Conservation (phyloP, 371 early-diverging fungal species). For the Mortierella sp. region DNA sequence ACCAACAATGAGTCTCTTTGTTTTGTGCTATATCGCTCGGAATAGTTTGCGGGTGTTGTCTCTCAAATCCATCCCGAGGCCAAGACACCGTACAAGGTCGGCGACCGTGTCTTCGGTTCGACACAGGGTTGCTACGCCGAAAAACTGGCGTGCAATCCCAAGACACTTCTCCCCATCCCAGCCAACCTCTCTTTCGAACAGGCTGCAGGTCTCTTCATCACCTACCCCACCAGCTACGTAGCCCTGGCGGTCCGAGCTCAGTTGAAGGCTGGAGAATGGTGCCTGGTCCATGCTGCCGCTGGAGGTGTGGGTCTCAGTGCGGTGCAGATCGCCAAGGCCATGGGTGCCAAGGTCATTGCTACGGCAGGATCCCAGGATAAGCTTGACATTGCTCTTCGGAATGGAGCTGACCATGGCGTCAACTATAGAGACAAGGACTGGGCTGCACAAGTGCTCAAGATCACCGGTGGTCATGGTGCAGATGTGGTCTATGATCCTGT, state of each 20-base stretch:
- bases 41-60: conserved; percentile 70
- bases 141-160: conserved; percentile 62
- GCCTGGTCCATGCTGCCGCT: conserved; percentile 84
- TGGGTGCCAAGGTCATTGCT: conserved; percentile 89
- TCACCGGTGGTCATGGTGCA: conserved; percentile 77
- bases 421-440: conserved; percentile 86
- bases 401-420: conserved; percentile 83
- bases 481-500: conserved; percentile 86
- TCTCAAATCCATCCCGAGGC: conserved; percentile 48
- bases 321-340: conserved; percentile 73
- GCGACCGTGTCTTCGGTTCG: conserved; percentile 85
- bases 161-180: conserved; percentile 72
- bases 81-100: conserved; percentile 64
- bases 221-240: conserved; percentile 85
- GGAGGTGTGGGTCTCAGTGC: conserved; percentile 81
- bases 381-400: conserved; percentile 68
- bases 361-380: conserved; percentile 84
- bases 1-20: too few species aligned
- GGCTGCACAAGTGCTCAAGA: conserved; percentile 74
- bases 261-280: conserved; percentile 68
- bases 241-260: conserved; percentile 79
- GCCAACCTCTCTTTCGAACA: conserved; percentile 76
- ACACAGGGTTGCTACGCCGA: conserved; percentile 79
- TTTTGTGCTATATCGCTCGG: too few species aligned
- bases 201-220: conserved; percentile 82